Evolutionary conservation across 805 yeast genomes (phyloP).

Genomic region (Myxozyma udenii): DNA sequence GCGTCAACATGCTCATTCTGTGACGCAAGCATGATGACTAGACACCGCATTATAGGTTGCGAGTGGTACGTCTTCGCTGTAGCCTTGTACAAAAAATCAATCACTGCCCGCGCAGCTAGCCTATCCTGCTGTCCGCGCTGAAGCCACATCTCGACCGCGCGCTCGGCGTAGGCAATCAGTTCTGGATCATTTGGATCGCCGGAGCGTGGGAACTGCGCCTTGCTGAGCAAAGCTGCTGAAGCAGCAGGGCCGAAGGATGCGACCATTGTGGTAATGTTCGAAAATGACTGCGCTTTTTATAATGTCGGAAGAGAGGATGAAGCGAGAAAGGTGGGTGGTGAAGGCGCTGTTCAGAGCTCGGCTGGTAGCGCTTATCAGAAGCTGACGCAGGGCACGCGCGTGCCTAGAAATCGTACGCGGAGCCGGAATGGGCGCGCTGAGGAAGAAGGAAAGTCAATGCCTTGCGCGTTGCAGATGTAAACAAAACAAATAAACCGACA

Average conservation of each 20-base stretch:
- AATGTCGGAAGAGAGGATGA: too few species aligned
- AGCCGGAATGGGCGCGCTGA: too few species aligned
- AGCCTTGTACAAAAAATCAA: slow-evolving; percentile 26
- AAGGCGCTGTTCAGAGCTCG: too few species aligned
- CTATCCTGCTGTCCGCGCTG: slow-evolving; percentile 21
- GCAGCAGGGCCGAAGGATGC: slow-evolving; percentile 21
- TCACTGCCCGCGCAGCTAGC: slow-evolving; percentile 18
- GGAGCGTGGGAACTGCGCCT: slow-evolving; percentile 23
- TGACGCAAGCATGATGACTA: slow-evolving; percentile 16
- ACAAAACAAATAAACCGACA: too few species aligned
- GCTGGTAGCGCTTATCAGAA: too few species aligned
- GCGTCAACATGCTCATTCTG: slow-evolving; percentile 25
- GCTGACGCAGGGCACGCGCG: too few species aligned
- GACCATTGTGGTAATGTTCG: too few species aligned
- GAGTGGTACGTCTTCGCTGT: slow-evolving; percentile 28
- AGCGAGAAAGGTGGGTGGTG: too few species aligned
- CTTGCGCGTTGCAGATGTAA: too few species aligned
- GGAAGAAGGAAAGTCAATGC: too few species aligned
- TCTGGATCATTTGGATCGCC: slow-evolving; percentile 25
- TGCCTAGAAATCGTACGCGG: too few species aligned
- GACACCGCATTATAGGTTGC: slow-evolving; percentile 21
- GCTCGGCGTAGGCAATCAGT: slow-evolving; percentile 22
- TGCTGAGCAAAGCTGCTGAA: slow-evolving; percentile 15
- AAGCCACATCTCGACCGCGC: slow-evolving; percentile 15
- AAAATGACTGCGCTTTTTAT: too few species aligned